Evolutionary conservation across 257 asterid genomes (phyloP), one percentile per base, ranked within the genome.

Genomic region (Solanum sitiens): DNA sequence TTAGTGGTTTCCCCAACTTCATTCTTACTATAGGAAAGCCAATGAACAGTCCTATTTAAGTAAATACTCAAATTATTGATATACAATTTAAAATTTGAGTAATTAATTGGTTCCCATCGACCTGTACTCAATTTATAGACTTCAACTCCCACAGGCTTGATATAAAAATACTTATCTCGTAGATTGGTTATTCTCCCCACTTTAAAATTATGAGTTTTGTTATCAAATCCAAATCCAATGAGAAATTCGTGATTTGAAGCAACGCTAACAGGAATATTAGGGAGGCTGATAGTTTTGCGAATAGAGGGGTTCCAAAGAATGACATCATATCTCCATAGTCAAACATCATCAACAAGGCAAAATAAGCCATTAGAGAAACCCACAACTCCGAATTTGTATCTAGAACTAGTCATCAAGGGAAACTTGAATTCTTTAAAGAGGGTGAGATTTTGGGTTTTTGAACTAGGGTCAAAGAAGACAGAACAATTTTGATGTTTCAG

Each of bases 141-240:
- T 86, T 92, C 92, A 14, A 76, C 92, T 53, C 21, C 88, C 18
- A 89, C 89, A 13, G 92, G 93, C 8, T 75, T 15, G 33, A 88
- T 83, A 73, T 35, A 72, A 23, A 76, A 37, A 65, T 89, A 89
- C n/a, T 85, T 65, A 53, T 7, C 88, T 72, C 44, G 88, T 40
- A 53, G 7, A 86, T 87, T 88, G 12, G 89, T 40, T 13, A 92
- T 75, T 50, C 92, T 90, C 11, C 90, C 92, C 21, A 91, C 86
- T 89, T 90, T 90, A 87, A 86, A 87, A 37, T 92, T 92, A 86
- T 86, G 40, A n/a, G 27, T 88, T 18, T n/a, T 42, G 4, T 5
- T 76, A 83, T 91, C 92, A 56, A 83, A 89, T 16, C 91, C 91
- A 18, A 92, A 87, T 18, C 93, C 94, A 9, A 91, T 83, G 13